A percentile compares a stretch with the other conserved stretches of the same genome.
Conservation (phyloP, 345 rosid species). For the Hypericum androsaemum region DNA sequence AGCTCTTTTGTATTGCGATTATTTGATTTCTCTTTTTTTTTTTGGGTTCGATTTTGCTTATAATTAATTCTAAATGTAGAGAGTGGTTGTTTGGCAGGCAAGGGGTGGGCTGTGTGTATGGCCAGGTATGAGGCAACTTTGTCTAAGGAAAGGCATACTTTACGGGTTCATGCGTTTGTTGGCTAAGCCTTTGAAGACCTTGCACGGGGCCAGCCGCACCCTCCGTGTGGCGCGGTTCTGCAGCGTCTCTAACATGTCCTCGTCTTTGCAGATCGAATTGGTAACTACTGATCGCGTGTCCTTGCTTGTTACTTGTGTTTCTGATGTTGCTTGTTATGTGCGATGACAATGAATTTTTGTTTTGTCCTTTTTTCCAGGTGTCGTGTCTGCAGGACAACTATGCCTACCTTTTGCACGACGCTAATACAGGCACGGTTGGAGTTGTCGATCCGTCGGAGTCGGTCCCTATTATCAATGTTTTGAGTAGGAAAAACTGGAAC, state of each 20-base stretch:
- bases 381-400: conserved; percentile 83
- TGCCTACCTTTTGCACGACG: conserved; percentile 89
- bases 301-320: background rate
- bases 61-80: too few relatives aligned
- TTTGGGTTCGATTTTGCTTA: too few relatives aligned
- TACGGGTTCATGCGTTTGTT: conserved; percentile 67
- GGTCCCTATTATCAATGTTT: conserved; percentile 71
- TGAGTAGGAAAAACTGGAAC: conserved; percentile 68
- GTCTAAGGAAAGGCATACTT: conserved; percentile 73
- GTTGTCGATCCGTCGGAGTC: conserved; percentile 99
- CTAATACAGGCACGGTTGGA: conserved; percentile 94
- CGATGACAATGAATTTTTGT: background rate
- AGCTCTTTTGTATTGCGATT: too few relatives aligned
- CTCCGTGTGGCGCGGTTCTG: conserved; percentile 83
- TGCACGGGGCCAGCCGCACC: conserved; percentile 84
- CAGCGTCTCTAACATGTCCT: conserved; percentile 64
- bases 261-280: conserved; percentile 88
- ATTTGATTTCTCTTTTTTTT: too few relatives aligned
- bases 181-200: conserved; percentile 71
- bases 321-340: conserved; percentile 2
- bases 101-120: conserved; percentile 64
- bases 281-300: conserved; percentile 20
- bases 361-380: conserved; percentile 41
- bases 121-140: conserved; percentile 78
- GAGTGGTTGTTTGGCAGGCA: conserved; percentile 24